These are phyloP conservation scores for Cucumis hystrix DNA, from an alignment of 306 rosid species.

Conservation along the genomic window DNA sequence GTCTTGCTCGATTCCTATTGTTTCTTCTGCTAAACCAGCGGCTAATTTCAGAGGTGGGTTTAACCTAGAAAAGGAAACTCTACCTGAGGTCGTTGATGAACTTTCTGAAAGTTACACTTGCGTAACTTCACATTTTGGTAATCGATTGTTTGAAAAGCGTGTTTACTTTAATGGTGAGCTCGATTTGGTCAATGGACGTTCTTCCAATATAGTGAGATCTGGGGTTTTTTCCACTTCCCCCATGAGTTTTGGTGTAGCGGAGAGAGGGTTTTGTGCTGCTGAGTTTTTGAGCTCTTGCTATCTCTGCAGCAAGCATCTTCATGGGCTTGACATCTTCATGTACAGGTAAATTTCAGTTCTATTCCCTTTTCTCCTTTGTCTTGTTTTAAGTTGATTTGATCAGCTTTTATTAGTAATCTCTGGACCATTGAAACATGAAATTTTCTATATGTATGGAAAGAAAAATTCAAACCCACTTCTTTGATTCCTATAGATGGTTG, in stretches of 20 bases:
- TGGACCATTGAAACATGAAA: background rate
- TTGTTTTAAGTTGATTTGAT: background rate
- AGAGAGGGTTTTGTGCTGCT: slow-evolving; percentile 17
- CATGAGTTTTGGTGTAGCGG: slow-evolving; percentile 21
- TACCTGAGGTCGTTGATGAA: slow-evolving; percentile 20
- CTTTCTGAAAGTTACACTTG: slow-evolving; percentile 46
- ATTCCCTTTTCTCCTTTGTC: background rate
- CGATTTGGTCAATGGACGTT: slow-evolving; percentile 6
- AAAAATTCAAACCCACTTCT: background rate
- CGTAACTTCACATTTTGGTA: slow-evolving; percentile 36
- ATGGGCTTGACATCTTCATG: slow-evolving; percentile 67
- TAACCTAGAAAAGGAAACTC: slow-evolving; percentile 8
- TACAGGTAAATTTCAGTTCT: slow-evolving; percentile 37
- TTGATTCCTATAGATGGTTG: background rate
- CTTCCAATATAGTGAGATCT: slow-evolving; percentile 11
- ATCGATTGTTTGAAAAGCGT: slow-evolving; percentile 19
- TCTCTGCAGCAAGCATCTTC: slow-evolving; percentile 53
- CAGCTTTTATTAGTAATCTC: background rate
- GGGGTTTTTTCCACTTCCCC: slow-evolving; percentile 53
- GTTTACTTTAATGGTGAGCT: slow-evolving; percentile 31
- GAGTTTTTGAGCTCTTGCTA: slow-evolving; percentile 46
- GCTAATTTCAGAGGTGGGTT: slow-evolving; percentile 41
- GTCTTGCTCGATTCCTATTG: slow-evolving; percentile 43
- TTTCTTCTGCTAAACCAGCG: slow-evolving; percentile 51
- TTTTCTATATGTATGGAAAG: background rate